Evolutionary conservation across 2,329 filamentous ascomycete species (phyloP).

Genomic region (Furcasterigmium furcatum): DNA sequence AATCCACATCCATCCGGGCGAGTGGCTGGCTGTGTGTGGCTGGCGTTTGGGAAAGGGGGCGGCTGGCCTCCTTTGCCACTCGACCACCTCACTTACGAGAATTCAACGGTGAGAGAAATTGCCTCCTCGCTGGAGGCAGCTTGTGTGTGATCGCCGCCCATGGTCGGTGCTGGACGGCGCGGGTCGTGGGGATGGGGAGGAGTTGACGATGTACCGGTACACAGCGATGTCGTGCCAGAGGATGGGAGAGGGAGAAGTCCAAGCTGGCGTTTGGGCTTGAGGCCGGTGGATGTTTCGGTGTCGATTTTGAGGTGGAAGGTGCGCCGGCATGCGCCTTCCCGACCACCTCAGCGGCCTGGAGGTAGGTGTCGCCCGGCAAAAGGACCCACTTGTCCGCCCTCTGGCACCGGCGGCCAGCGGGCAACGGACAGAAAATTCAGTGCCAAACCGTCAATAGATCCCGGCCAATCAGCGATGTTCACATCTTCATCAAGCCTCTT

Average conservation of each 20-base stretch:
- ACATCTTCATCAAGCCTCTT: constrained; percentile 26
- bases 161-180: background rate
- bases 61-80: background rate
- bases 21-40: too few species aligned
- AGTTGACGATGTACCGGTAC: too few species aligned
- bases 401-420: background rate
- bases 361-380: too few species aligned
- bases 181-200: too few species aligned
- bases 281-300: too few species aligned
- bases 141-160: background rate
- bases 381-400: background rate
- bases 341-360: too few species aligned
- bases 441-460: constrained; percentile 7
- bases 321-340: background rate
- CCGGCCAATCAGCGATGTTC: constrained; percentile 27
- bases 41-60: too few species aligned
- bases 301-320: background rate
- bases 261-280: too few species aligned
- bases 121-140: constrained; percentile 14
- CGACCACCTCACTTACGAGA: too few species aligned
- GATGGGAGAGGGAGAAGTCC: too few species aligned
- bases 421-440: constrained; percentile 11
- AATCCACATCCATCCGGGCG: constrained; percentile 1
- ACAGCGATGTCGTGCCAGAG: too few species aligned
- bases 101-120: constrained; percentile 68